Evolutionary conservation across 2,329 filamentous ascomycete species (phyloP).

Genomic region (Ophiostoma tasmaniense): DNA sequence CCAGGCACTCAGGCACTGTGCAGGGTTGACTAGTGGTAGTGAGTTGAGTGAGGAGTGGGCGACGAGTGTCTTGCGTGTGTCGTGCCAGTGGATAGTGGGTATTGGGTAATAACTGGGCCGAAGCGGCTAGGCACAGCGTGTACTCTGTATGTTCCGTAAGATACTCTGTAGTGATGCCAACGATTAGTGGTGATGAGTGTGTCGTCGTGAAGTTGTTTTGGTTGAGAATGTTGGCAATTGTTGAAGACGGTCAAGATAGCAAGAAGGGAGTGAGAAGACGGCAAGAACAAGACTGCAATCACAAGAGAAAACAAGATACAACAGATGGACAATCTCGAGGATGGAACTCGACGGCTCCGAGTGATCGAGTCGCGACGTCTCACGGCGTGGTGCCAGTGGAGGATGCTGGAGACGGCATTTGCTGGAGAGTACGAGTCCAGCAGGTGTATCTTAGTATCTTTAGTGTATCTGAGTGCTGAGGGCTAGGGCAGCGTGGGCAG

Average conservation of each 20-base stretch:
- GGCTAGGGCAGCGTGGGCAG: slow-evolving; percentile 5
- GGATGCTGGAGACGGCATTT: not conserved
- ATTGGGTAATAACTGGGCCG: slow-evolving; percentile 10
- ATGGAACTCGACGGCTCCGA: not conserved
- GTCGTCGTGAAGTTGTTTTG: not conserved
- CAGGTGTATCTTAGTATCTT: too few species aligned
- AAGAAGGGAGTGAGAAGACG: not conserved
- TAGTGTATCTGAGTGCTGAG: not conserved
- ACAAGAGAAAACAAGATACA: not conserved
- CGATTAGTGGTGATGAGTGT: not conserved
- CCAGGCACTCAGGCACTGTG: slow-evolving; percentile 7
- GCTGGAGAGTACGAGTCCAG: too few species aligned
- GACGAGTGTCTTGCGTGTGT: slow-evolving; percentile 10
- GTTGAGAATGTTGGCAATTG: not conserved
- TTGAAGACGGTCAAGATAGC: too few species aligned
- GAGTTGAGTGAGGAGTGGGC: not conserved
- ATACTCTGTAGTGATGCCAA: too few species aligned
- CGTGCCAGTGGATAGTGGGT: slow-evolving; percentile 8
- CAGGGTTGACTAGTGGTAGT: not conserved
- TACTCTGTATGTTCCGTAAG: too few species aligned
- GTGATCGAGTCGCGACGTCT: not conserved
- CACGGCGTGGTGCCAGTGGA: not conserved
- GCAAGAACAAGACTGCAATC: not conserved
- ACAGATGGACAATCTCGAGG: not conserved
- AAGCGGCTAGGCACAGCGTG: slow-evolving; percentile 3